Evolutionary conservation across 2,329 filamentous ascomycete species (phyloP), one percentile per base, ranked within the genome.

Genomic region (Pseudomassariella vexata): DNA sequence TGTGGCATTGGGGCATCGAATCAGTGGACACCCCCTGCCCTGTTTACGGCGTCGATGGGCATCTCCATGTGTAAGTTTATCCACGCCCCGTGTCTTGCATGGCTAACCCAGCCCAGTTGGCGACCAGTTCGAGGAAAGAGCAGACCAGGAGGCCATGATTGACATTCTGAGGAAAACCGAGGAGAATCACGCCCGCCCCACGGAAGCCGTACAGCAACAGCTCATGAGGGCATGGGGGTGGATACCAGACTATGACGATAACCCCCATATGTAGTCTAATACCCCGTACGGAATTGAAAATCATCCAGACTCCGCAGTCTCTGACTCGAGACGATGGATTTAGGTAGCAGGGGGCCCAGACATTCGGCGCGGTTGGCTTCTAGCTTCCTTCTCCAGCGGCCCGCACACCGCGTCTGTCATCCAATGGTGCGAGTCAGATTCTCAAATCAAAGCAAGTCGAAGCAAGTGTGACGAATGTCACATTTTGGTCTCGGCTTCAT

Each of bases 1-100:
- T 79, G 75, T 42, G 76, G 76, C 2, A 77, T 78, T 21, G 74
- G 71, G 0, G 49, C 71, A 9, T 69, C 66, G 18, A 79, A 79
- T 46, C 59, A 66, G 23, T 65, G 63, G 49, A 72, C 66, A 2
- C 68, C 74, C 17, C 73, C 76, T 0, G 64, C 64, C 24, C 65
- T 76, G 54, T 73, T 77, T 36, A 71, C 68, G 1, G 67, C 69
- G 0, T 72, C 63, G 12, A 70, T 75, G 62, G 70, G 68, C 2
- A 71, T 75, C 40, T 65, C 65, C 34, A 66, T 65, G 47, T 74
- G 65, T 72, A 51, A 51, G 59, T 56, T 8, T n/a, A 18, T 20
- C 26, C 18, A 24, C 19, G 25, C 32, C 30, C n/a, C 30, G 14
- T 11, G 12, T 26, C 19, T 36, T 28, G 15, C 17, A 24, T n/a